Base-by-base conservation (phyloP, 495 filamentous ascomycete genomes). In the Podospora appendiculata region DNA sequence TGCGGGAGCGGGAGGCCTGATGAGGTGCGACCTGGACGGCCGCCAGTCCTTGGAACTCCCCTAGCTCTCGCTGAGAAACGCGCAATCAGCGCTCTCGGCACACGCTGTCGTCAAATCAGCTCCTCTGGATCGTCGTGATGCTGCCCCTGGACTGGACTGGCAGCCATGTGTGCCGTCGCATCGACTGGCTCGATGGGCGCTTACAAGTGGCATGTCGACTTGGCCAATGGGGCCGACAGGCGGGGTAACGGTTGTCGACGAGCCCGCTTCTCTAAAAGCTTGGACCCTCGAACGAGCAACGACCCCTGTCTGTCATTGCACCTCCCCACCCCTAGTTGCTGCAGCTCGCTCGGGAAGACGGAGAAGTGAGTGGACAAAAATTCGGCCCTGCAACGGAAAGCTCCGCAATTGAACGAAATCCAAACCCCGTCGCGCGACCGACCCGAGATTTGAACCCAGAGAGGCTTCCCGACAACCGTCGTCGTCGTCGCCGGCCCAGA, bases 181-280 rank as follows among this genome's bases (percentile, higher is more conserved):
- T 45, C 47, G 32, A 40, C 32, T 55, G 48, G 40, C 45, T 39
- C 10, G 53, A 14, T 58, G 45, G 60, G 60, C 60, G 60, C 60
- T 63, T 63, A 63, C 12, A 59, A 43, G 59, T 57, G 59, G 50
- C 50, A 59, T 62, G 56, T 13, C 47, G 14, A 36, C 40, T 34
- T 46, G 33, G 50, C 50, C 50, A 52, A 52, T 52, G 34, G 48
- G 19, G 36, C 25, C 25, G 25, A 25, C 25, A 25, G 25, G 50
- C 51, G 51, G n/a, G 52, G 49, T 11, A 41, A 43, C 9, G 36
- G 36, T 38, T 38, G 36, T 11, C 10, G 10, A 11, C 36, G 36
- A 13, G 7, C 36, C 36, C 13, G 3, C 1, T 38, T 38, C 3
- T 38, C 10, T 3, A 38, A 10, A 38, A 38, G 13, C 13, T 13